Conservation (phyloP, 1,284 basidiomycete species). For the Tilletia caries region DNA sequence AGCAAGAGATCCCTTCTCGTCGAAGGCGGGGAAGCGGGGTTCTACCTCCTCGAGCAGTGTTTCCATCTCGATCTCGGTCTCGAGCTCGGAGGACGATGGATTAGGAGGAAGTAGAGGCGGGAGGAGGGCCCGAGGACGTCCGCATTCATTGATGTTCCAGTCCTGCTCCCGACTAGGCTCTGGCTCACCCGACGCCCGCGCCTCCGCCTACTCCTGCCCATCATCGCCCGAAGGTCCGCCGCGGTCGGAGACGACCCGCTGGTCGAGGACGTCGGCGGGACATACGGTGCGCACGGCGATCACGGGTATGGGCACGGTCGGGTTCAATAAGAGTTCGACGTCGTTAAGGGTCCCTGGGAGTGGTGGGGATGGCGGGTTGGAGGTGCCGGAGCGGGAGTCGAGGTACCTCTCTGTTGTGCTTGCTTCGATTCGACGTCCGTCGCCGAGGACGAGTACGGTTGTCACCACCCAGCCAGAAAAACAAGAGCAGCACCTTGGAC, state of each 20-base stretch:
- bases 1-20: not conserved
- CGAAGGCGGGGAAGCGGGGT: not conserved
- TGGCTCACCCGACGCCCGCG: too few species aligned
- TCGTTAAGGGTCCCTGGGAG: too few species aligned
- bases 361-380: not conserved
- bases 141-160: not conserved
- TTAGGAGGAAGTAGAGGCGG: too few species aligned
- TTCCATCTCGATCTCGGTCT: not conserved
- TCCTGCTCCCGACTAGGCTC: not conserved
- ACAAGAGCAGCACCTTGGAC: not conserved
- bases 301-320: not conserved
- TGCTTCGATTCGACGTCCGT: not conserved
- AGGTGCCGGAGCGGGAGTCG: not conserved
- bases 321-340: too few species aligned
- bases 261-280: not conserved
- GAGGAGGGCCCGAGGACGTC: not conserved
- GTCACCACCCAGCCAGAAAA: too few species aligned
- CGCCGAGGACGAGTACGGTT: not conserved
- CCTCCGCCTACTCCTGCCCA: too few species aligned
- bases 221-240: not conserved
- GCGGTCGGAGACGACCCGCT: not conserved
- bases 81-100: slow-evolving; percentile 2
- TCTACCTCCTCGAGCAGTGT: not conserved
- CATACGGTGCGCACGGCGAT: not conserved
- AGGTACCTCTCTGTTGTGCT: not conserved